Evolutionary conservation across 1,284 basidiomycete genomes (phyloP), one percentile per base, ranked within the genome.

Genomic region (Austroboletus niveus): DNA sequence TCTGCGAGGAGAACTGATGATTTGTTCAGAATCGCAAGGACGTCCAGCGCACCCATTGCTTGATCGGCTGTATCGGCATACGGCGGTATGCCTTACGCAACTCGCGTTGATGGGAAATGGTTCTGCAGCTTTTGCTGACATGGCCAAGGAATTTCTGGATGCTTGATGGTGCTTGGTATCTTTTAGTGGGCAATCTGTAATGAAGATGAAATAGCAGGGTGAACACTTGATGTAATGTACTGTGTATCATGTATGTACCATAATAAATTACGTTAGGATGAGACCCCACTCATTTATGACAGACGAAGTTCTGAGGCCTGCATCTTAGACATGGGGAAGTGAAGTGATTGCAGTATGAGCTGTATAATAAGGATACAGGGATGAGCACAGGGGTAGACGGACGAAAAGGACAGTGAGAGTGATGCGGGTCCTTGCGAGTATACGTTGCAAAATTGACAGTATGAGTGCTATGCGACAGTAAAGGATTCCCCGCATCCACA

Each of bases 401-500:
- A 30, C 3, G 7, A 31, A 20, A 31, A 32, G 43, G 22, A 24
- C 45, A 47, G 45, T 41, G n/a, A 42, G 41, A 38, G 41, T 22
- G 46, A 31, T 45, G 38, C 46, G 53, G 61, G 60, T 58, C 57
- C 42, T 56, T 45, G 50, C 3, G 38, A 54, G 31, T 31, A 34
- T 57, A 47, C 35, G 38, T 47, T 49, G 42, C 30, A 30, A 31
- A 38, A 52, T 30, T 38, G 53, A 56, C 48, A 49, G 35, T 42
- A 43, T 35, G 27, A 57, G 45, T 49, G 42, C 42, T 71, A 73
- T 59, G 65, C 66, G 52, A 92, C 80, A 51, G 78, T 87, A 72
- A 92, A 92, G 1, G 90, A 94, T 72, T 96, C 94, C 61, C 94
- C 94, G 65, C 94, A 97, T 51, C 94, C 94, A 69, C 94, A 97